Conservation (phyloP, 2,329 filamentous ascomycete genomes). For the Trichoderma lentiforme region DNA sequence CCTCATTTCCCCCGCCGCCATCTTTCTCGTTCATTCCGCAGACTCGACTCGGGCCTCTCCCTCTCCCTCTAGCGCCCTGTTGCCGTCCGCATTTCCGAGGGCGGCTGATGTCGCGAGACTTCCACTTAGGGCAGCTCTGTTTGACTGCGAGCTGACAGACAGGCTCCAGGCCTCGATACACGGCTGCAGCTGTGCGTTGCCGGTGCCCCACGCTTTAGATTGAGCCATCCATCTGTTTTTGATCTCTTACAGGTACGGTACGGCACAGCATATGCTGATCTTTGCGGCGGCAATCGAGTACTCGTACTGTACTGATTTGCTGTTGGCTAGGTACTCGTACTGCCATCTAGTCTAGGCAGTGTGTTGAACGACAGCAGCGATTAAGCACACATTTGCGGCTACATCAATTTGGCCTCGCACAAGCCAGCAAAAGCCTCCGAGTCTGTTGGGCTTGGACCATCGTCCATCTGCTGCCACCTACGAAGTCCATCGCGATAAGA, state of each 20-base stretch:
- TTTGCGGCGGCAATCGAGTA: background rate
- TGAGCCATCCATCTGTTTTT: background rate
- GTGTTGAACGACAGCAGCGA: background rate
- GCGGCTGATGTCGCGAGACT: slow-evolving; percentile 3
- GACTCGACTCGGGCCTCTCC: background rate
- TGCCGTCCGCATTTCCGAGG: slow-evolving; percentile 1
- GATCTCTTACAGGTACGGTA: background rate
- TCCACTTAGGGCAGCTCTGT: background rate
- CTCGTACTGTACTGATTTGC: background rate
- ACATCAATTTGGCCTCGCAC: background rate
- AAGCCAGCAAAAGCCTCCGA: background rate
- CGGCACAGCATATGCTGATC: background rate
- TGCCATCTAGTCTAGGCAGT: background rate
- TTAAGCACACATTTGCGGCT: background rate
- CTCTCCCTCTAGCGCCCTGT: background rate
- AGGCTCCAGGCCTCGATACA: background rate
- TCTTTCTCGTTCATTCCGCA: background rate
- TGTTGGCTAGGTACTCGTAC: background rate
- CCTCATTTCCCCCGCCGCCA: background rate
- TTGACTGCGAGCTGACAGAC: background rate
- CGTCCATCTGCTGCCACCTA: background rate
- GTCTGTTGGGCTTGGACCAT: background rate
- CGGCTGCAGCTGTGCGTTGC: background rate
- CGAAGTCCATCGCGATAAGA: background rate
- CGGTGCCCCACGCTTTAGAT: background rate